These are phyloP conservation scores for Pisolithus tinctorius DNA, from an alignment of 768 basidiomycete species.

Conservation along the genomic window DNA sequence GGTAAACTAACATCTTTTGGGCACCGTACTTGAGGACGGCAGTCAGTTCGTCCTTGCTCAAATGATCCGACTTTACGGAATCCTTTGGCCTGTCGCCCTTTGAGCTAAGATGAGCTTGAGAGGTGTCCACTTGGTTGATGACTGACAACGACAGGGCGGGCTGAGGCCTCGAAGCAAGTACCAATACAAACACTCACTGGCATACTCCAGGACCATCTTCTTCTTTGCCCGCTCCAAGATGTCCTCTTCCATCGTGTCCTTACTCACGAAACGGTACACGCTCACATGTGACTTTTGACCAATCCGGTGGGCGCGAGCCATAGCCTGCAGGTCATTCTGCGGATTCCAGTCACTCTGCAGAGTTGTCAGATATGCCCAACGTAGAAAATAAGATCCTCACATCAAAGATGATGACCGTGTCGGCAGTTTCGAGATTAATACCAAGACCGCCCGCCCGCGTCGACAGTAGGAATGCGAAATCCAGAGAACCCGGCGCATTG, in stretches of 20 bases:
- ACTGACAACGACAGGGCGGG: slow-evolving; percentile 42
- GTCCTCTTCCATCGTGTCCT: slow-evolving; percentile 99
- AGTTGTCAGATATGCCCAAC: slow-evolving; percentile 6
- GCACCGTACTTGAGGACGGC: slow-evolving; percentile 99
- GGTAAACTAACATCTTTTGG: slow-evolving; percentile 75
- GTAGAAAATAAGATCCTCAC: slow-evolving; percentile 37
- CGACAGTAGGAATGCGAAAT: slow-evolving; percentile 95
- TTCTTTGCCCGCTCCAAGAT: slow-evolving; percentile 96
- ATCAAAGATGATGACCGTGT: slow-evolving; percentile 99
- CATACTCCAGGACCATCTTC: slow-evolving; percentile 99
- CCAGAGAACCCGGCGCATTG: slow-evolving; percentile 86
- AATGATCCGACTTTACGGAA: slow-evolving; percentile 66
- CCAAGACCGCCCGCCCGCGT: slow-evolving; percentile 97
- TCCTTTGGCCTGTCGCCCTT: slow-evolving; percentile 64
- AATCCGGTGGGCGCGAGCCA: slow-evolving; percentile 98
- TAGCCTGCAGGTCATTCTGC: slow-evolving; percentile 97
- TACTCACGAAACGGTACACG: slow-evolving; percentile 97
- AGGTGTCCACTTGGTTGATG: slow-evolving; percentile 99
- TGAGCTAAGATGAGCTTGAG: slow-evolving; percentile 89
- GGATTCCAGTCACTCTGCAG: slow-evolving; percentile 94
- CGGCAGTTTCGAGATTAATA: slow-evolving; percentile 97
- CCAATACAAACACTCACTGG: slow-evolving; percentile 60
- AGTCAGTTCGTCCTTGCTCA: slow-evolving; percentile 93
- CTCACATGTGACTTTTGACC: slow-evolving; percentile 98
- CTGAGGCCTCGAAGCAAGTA: slow-evolving; percentile 3